These are phyloP conservation scores for Neltuma alba DNA, from an alignment of 306 rosid genomes.

Conservation along the genomic window DNA sequence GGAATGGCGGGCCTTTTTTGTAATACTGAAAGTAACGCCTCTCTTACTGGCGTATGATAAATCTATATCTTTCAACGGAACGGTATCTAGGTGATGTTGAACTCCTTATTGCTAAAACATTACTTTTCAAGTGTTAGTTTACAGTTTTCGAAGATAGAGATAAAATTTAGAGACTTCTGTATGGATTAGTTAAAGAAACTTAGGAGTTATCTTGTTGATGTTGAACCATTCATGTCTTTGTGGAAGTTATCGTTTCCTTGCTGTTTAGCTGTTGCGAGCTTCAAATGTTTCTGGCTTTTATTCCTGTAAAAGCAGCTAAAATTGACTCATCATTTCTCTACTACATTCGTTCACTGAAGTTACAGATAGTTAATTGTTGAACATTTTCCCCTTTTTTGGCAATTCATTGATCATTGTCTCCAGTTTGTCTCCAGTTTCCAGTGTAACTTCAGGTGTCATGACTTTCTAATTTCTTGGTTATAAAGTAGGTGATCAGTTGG, in stretches of 20 bases:
- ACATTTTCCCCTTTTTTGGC: slow-evolving; percentile 1
- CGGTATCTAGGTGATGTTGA: too few species aligned
- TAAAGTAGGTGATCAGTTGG: slow-evolving; percentile 89
- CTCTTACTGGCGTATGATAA: background rate
- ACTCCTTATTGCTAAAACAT: background rate
- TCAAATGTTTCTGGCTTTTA: too few species aligned
- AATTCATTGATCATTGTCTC: background rate
- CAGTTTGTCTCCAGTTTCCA: background rate
- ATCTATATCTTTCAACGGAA: background rate
- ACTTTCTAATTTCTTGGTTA: background rate
- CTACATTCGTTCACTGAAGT: background rate
- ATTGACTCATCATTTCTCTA: too few species aligned
- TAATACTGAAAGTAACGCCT: background rate
- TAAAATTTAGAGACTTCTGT: background rate
- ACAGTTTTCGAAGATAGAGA: too few species aligned
- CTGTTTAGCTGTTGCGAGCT: too few species aligned
- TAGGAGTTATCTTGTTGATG: background rate
- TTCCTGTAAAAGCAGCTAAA: background rate
- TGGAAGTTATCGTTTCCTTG: background rate
- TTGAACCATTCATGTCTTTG: too few species aligned
- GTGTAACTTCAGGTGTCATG: background rate
- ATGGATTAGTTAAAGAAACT: background rate
- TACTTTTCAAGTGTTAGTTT: background rate
- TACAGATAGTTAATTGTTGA: background rate
- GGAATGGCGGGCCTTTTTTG: background rate